Percentiles rank a stretch among this genome's conserved stretches.
Evolutionary conservation across 2,329 filamentous ascomycete species (phyloP).

Genomic region (Neopestalotiopsis sp.): DNA sequence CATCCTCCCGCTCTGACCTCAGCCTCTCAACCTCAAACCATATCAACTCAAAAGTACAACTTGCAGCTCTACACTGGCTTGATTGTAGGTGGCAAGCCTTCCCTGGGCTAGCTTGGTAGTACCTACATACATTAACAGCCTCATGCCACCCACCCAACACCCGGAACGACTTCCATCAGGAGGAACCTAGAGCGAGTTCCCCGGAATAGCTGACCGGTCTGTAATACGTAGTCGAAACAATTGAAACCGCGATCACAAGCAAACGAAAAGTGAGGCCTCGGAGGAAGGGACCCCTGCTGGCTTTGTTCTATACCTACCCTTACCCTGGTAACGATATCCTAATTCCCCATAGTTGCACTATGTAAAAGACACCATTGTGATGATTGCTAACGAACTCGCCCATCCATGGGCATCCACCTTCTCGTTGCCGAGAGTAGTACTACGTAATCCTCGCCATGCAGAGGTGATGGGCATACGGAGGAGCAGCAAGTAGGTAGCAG

Average conservation of each 20-base stretch:
- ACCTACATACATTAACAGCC: background rate
- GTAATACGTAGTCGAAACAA: background rate
- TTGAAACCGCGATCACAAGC: background rate
- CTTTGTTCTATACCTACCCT: no score
- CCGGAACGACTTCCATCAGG: background rate
- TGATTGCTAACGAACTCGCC: background rate
- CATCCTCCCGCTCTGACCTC: constrained; percentile 5
- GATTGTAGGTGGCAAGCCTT: background rate
- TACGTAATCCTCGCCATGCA: background rate
- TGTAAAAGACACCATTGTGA: background rate
- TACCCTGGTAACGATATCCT: background rate
- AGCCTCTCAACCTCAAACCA: constrained; percentile 7
- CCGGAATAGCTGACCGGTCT: background rate
- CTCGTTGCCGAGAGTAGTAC: background rate
- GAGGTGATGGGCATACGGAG: background rate
- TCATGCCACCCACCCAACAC: background rate
- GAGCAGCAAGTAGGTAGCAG: no score
- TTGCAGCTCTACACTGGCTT: background rate
- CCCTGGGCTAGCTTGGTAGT: background rate
- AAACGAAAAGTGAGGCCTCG: background rate
- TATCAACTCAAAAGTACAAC: constrained; percentile 6
- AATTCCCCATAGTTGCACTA: background rate
- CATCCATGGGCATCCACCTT: background rate
- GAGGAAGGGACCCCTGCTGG: background rate
- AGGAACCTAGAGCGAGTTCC: background rate